Base-by-base conservation (phyloP, 805 yeast genomes). In the Candida sithepensis region DNA sequence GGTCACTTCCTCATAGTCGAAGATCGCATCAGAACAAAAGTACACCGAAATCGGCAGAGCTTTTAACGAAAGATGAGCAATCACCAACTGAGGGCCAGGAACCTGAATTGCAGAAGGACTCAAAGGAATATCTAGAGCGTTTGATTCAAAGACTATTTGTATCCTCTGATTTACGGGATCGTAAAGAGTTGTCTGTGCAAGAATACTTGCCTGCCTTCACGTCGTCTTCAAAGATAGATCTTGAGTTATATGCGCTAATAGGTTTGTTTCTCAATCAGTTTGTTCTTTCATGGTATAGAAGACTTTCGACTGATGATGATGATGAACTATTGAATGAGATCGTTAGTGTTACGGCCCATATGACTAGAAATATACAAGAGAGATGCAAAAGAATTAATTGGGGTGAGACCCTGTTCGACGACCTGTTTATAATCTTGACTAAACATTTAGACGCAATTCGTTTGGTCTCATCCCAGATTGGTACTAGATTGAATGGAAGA, bases 231-330 rank as follows among this genome's bases (percentile, higher is more conserved):
- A 57, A 52, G 2, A 67, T 79, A 3, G 80, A 78, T 52, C 45
- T 65, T 2, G 73, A 77, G 52, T 57, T 79, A 13, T 75, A 77
- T 52, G 70, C 77, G 1, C 52, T 80, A 4, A 49, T 77, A 4
- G 78, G 79, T 0, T 60, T 79, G 13, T 56, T 79, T 4, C 47
- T 77, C 38, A 67, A 71, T 21, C 74, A 73, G 44, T 80, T 79
- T 52, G 68, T 79, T 3, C 63, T 68, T 19, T 58, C 67, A 9
- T 77, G 81, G 79, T 78, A 78, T 58, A 56, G 56, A 22, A 51
- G 57, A 18, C 56, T 76, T 6, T 64, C 78, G 1, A 41, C 55
- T 20, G 61, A 58, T 36, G 71, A 67, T 41, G 75, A 73, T 6
- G 65, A 67, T 2, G 71, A 73, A 41, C 70, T 80, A 44, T 53